Conservation (phyloP, 352 stramenopile genomes). For the Pythium graminicola region DNA sequence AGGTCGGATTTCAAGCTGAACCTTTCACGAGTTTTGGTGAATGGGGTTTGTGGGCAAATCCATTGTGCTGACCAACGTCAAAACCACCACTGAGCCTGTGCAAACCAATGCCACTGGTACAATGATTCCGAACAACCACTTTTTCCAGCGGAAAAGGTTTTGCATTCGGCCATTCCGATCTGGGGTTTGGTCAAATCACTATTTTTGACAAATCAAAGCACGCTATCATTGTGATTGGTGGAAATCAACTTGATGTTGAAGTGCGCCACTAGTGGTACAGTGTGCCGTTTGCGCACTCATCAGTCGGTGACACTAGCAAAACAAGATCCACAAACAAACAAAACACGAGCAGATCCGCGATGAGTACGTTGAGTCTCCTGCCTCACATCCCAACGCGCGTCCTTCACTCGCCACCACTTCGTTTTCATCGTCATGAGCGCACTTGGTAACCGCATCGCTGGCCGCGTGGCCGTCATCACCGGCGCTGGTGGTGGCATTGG, state of each 20-base stretch:
- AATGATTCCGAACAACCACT: too few species aligned
- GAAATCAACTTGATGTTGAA: conserved; percentile 9
- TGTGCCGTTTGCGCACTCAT: conserved; percentile 1
- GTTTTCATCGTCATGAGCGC: conserved; percentile 32
- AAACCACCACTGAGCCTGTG: too few species aligned
- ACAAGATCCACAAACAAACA: conserved; percentile 5
- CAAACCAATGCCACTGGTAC: too few species aligned
- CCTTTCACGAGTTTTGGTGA: too few species aligned
- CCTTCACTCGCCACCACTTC: background rate
- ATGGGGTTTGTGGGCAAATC: background rate
- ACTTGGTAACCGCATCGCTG: conserved; percentile 47
- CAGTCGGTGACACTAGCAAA: conserved; percentile 12
- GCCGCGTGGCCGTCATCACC: conserved; percentile 79
- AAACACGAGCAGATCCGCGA: background rate
- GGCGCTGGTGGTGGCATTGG: conserved; percentile 77
- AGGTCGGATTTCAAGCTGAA: too few species aligned
- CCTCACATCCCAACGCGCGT: conserved; percentile 7
- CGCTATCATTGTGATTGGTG: conserved; percentile 6
- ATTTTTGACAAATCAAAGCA: conserved; percentile 5
- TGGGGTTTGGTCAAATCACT: conserved; percentile 2
- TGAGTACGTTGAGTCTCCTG: conserved; percentile 8
- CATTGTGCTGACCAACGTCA: background rate
- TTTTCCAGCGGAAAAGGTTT: too few species aligned
- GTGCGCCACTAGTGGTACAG: conserved; percentile 3
- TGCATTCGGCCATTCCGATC: too few species aligned